These are phyloP conservation scores for Avena sativa DNA, from an alignment of 176 grass and related monocot genomes.

Conservation along the genomic window DNA sequence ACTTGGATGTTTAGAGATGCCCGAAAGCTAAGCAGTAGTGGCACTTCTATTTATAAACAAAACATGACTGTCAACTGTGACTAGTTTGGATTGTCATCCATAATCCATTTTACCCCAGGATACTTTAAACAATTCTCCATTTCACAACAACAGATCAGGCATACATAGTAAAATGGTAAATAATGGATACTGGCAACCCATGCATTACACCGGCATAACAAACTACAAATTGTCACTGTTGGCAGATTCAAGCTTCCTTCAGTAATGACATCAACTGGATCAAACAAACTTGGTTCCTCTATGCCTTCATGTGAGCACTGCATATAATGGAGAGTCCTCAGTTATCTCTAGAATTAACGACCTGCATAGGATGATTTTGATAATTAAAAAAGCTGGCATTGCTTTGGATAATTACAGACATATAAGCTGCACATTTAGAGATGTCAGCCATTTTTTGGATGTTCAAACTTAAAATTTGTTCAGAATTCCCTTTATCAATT, in stretches of 20 bases:
- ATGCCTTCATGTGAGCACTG: neutral
- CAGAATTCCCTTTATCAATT: neutral
- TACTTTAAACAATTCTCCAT: neutral
- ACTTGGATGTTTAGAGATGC: neutral
- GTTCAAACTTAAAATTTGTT: neutral
- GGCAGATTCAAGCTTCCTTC: neutral
- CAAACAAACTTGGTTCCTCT: neutral
- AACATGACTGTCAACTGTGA: neutral
- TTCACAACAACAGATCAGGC: neutral
- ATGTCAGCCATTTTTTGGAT: neutral
- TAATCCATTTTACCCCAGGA: neutral
- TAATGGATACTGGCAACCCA: neutral
- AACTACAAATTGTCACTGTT: neutral
- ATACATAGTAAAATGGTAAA: conserved; percentile 2
- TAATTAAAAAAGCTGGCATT: neutral
- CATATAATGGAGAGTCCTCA: neutral
- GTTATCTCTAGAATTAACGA: neutral
- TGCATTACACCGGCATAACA: neutral
- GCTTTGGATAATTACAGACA: neutral
- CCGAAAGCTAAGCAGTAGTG: neutral
- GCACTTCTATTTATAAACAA: neutral
- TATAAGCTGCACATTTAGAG: neutral
- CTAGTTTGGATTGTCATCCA: neutral
- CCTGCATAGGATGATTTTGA: neutral
- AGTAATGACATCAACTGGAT: neutral